These are phyloP conservation scores for Eutypella sp. DNA, from an alignment of 2,329 filamentous ascomycete species.

Conservation along the genomic window DNA sequence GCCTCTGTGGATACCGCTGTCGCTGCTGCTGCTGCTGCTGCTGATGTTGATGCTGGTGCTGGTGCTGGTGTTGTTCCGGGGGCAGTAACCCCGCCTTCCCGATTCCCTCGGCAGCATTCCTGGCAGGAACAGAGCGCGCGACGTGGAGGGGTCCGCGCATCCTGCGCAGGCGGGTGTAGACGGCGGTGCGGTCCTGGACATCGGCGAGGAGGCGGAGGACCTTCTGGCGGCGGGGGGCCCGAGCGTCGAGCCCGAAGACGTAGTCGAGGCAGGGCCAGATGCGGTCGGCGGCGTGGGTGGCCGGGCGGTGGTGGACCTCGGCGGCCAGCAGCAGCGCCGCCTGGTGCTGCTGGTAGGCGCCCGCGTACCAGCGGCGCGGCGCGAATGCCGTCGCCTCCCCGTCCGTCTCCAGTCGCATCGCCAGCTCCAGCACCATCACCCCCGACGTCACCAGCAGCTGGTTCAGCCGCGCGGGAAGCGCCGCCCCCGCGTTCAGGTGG, in stretches of 20 bases:
- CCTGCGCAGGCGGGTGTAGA: slow-evolving; percentile 56
- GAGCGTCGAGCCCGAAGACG: slow-evolving; percentile 58
- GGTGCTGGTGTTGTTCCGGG: slow-evolving; percentile 2
- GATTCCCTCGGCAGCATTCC: slow-evolving; percentile 29
- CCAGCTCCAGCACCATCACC: slow-evolving; percentile 44
- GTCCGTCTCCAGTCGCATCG: slow-evolving; percentile 41
- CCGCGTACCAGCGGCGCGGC: slow-evolving; percentile 65
- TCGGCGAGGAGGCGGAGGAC: slow-evolving; percentile 56
- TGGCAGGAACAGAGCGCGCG: slow-evolving; percentile 31
- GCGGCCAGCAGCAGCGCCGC: slow-evolving; percentile 62
- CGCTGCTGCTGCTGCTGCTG: slow-evolving; percentile 2
- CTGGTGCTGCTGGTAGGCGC: slow-evolving; percentile 70
- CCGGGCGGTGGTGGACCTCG: slow-evolving; percentile 58
- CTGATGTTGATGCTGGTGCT: too few relatives aligned
- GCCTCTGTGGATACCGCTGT: background rate
- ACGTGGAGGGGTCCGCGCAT: slow-evolving; percentile 39
- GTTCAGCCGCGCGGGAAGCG: slow-evolving; percentile 58
- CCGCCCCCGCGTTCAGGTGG: slow-evolving; percentile 40
- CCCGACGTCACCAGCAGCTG: slow-evolving; percentile 60
- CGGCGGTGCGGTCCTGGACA: slow-evolving; percentile 53
- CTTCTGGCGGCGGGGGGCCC: slow-evolving; percentile 51
- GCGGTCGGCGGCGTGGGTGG: slow-evolving; percentile 53
- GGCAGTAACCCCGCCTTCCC: slow-evolving; percentile 3
- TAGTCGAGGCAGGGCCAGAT: slow-evolving; percentile 71
- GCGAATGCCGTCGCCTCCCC: slow-evolving; percentile 42